These are phyloP conservation scores for Sphenostylis stenocarpa DNA, from an alignment of 306 rosid species.

Conservation along the genomic window DNA sequence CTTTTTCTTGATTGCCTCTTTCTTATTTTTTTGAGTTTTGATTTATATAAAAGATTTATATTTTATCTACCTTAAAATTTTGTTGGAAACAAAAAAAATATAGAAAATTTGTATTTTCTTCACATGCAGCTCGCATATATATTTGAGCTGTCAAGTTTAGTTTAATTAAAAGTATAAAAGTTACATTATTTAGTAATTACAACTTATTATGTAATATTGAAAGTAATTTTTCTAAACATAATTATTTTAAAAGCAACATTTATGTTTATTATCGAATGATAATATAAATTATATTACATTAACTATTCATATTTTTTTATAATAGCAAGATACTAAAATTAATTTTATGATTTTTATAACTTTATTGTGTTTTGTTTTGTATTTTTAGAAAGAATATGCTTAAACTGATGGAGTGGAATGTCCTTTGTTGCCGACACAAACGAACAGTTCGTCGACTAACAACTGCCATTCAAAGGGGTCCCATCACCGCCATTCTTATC, in stretches of 20 bases:
- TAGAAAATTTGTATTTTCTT: background rate
- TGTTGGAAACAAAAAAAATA: background rate
- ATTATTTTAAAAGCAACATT: background rate
- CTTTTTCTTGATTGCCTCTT: background rate
- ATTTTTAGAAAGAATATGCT: background rate
- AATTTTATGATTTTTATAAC: background rate
- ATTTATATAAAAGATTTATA: background rate
- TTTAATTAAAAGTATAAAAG: background rate
- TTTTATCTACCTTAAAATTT: background rate
- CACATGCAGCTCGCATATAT: background rate
- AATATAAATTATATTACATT: background rate
- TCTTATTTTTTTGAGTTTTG: background rate
- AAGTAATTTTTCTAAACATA: background rate
- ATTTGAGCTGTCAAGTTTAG: background rate
- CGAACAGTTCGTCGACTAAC: background rate
- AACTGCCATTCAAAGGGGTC: constrained; percentile 36
- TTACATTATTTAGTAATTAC: background rate
- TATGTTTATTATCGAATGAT: background rate
- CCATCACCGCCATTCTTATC: constrained; percentile 30
- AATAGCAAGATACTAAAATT: background rate
- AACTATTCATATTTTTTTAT: background rate
- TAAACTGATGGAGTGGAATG: background rate
- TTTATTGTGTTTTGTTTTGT: too few relatives aligned
- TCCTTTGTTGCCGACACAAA: constrained; percentile 39
- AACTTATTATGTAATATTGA: background rate